Percentiles rank a stretch among this genome's conserved stretches.
phyloP scores from a whole-genome alignment of 108 stramenopile genomes.

The Nitzschia palea region DNA sequence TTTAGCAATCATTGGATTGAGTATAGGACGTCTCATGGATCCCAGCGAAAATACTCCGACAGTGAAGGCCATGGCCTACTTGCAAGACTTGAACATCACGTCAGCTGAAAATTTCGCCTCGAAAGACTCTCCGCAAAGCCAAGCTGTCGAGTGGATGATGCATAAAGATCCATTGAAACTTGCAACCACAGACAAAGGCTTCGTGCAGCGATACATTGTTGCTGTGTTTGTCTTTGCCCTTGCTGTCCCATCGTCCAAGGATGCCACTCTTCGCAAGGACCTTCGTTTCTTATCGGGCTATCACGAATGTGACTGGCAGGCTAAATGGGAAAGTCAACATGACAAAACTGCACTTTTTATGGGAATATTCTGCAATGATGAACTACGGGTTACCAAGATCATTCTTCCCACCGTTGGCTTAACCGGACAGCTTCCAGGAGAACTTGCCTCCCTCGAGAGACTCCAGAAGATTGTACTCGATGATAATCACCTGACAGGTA shows the following conservation, averaged over 20 bases:
- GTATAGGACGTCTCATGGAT: not conserved
- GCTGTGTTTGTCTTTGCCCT: slow-evolving; percentile 17
- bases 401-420: slow-evolving; percentile 15
- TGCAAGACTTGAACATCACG: not conserved
- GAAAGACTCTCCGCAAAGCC: slow-evolving; percentile 13
- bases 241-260: not conserved
- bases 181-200: not conserved
- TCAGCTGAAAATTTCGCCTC: slow-evolving; percentile 4
- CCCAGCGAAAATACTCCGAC: not conserved
- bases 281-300: slow-evolving; percentile 8
- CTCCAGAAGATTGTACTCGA: slow-evolving; percentile 15
- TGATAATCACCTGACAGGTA: slow-evolving; percentile 1
- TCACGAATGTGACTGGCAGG: slow-evolving; percentile 28
- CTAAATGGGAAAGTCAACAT: slow-evolving; percentile 8
- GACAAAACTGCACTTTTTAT: slow-evolving; percentile 1
- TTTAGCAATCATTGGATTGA: not conserved
- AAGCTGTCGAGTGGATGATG: slow-evolving; percentile 25
- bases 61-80: not conserved
- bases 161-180: slow-evolving; percentile 8
- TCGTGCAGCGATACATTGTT: slow-evolving; percentile 32
- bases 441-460: slow-evolving; percentile 2
- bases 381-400: not conserved
- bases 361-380: slow-evolving; percentile 14
- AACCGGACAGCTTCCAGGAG: slow-evolving; percentile 17
- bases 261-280: not conserved